A percentile compares a stretch with the other conserved stretches of the same genome.
phyloP scores from a whole-genome alignment of 169 alveolate species.

The Pseudocohnilembus persalinus region DNA sequence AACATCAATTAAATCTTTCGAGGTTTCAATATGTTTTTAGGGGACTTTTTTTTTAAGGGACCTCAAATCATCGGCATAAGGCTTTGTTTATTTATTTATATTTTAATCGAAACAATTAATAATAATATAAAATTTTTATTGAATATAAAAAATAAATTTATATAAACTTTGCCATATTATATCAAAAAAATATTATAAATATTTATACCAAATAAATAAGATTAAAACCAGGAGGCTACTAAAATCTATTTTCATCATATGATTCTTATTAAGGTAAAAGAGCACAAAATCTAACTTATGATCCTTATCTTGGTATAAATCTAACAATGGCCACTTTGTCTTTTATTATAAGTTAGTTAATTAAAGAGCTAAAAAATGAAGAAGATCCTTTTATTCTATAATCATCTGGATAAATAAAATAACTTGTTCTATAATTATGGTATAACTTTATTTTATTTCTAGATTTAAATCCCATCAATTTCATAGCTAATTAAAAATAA shows the following conservation, averaged over 20 bases:
- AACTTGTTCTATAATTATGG: constrained; percentile 80
- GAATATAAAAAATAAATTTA: too few relatives aligned
- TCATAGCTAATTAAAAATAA: constrained; percentile 39
- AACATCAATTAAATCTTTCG: constrained; percentile 38
- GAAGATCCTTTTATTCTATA: constrained; percentile 76
- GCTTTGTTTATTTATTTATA: constrained; percentile 24
- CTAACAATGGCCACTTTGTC: constrained; percentile 84
- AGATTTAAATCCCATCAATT: constrained; percentile 85
- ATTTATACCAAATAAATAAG: background rate
- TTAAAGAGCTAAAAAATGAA: constrained; percentile 76
- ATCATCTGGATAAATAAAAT: constrained; percentile 88
- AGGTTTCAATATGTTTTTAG: constrained; percentile 35
- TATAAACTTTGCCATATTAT: too few relatives aligned
- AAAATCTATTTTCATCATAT: constrained; percentile 55
- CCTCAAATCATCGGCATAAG: constrained; percentile 89
- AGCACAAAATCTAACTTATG: constrained; percentile 82
- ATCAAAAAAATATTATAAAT: too few relatives aligned
- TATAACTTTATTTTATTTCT: constrained; percentile 67
- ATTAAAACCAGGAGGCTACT: constrained; percentile 68
- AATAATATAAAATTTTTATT: too few relatives aligned
- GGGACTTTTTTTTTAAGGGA: constrained; percentile 36
- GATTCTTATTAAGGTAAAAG: constrained; percentile 72
- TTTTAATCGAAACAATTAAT: too few relatives aligned
- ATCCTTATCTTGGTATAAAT: constrained; percentile 80
- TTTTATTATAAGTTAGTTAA: constrained; percentile 69